Evolutionary conservation across 2,329 filamentous ascomycete species (phyloP).

Genomic region (Camillea tinctor): DNA sequence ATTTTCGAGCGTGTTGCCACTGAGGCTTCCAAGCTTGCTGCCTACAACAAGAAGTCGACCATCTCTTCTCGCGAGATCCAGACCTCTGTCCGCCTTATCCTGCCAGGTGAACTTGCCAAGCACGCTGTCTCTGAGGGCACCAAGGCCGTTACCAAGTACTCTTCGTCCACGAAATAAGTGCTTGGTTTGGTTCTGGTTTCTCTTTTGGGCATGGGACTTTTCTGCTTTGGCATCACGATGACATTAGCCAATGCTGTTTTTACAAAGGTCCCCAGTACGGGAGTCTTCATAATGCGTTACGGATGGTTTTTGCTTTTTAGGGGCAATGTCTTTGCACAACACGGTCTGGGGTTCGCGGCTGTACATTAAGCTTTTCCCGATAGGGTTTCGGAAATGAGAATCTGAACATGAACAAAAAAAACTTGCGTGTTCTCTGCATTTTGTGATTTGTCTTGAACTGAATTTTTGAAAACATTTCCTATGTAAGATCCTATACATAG

Average conservation of each 20-base stretch:
- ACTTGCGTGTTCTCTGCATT: no score
- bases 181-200: slow-evolving; percentile 50
- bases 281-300: slow-evolving; percentile 71
- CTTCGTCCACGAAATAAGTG: slow-evolving; percentile 95
- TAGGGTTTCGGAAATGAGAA: slow-evolving; percentile 64
- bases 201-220: slow-evolving; percentile 53
- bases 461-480: no score
- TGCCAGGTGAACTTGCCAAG: slow-evolving; percentile 98
- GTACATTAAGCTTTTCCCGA: slow-evolving; percentile 68
- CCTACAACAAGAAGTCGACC: slow-evolving; percentile 99
- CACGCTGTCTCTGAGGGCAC: slow-evolving; percentile 99
- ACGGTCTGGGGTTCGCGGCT: slow-evolving; percentile 68
- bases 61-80: slow-evolving; percentile 99
- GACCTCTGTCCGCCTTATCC: slow-evolving; percentile 97
- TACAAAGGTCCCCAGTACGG: slow-evolving; percentile 41
- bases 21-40: slow-evolving; percentile 97
- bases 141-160: slow-evolving; percentile 99
- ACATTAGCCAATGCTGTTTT: slow-evolving; percentile 40
- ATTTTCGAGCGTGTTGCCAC: slow-evolving; percentile 99
- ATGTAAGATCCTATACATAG: no score
- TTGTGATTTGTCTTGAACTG: no score
- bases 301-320: slow-evolving; percentile 64
- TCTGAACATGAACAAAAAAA: slow-evolving; percentile 52
- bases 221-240: slow-evolving; percentile 58
- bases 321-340: slow-evolving; percentile 66